Base-by-base conservation (phyloP, 139 green algal genomes). In the Chara braunii region DNA sequence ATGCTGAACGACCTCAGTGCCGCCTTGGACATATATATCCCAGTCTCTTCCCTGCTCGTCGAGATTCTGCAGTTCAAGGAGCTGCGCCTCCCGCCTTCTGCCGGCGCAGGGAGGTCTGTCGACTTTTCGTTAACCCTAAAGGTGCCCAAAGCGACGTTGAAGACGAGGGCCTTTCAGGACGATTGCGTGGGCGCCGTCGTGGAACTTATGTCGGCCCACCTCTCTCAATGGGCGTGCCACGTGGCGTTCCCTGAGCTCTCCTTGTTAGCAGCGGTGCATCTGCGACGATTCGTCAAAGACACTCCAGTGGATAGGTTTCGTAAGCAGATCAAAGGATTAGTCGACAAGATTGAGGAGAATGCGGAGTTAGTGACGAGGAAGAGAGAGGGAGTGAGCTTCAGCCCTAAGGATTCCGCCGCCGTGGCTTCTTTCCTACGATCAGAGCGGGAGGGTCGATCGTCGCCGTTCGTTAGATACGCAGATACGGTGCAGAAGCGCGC, bases 181-280 rank as follows among this genome's bases (percentile, higher is more conserved):
- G 86, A 91, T 31, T 66, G 91, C 12, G 75, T 96, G 0, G 65
- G 30, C 9, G 77, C 89, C 80, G 76, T 85, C 23, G 42, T 94
- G 56, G 83, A 94, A 79, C 63, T 90, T 34, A 78, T 96, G 62
- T 68, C 80, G 1, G 81, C 87, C 2, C 86, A 95, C 74, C 75
- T 95, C 33, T 50, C 81, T 2, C 78, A 89, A 61, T 95, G 88
- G 86, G 67, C 81, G 28, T 84, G 80, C 65, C 78, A 63, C 74
- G 60, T 88, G 7, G 78, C 86, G 29, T 95, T 97, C 68, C 91
- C 91, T 8, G 91, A 97, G 83, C 79, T 96, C 11, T 54, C 84
- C 0, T 63, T 92, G 44, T 60, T 72, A 32, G 36, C 43, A 22
- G 18, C 24, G 9, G 54, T 84, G 44, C 60, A 81, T 14, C 84